Base-by-base conservation (phyloP, 2,329 filamentous ascomycete genomes). In the Ampelomyces quisqualis region DNA sequence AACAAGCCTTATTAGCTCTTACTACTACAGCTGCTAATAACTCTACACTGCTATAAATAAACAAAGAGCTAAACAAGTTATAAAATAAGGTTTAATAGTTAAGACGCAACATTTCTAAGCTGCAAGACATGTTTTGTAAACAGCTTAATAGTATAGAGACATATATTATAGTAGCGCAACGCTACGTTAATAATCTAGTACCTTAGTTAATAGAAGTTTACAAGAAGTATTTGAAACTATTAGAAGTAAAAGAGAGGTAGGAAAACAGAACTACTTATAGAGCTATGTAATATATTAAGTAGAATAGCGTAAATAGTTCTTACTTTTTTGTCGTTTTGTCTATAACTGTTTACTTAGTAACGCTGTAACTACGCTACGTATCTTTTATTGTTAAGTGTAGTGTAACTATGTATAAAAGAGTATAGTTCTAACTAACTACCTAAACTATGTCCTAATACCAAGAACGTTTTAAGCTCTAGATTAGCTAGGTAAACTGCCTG, bases 171-270 rank as follows among this genome's bases (percentile, higher is more conserved):
- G 19, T 18, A 36, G 31, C 38, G 7, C 14, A 37, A 21, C 28
- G 38, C 29, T 52, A 52, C 38, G 28, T 49, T 4, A 31, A 49
- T 14, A 36, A 30, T 38, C 28, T 52, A 3, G 34, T 49, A 13
- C 34, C 41, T 34, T 52, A 15, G 49, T 52, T 14, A 2, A 35
- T 49, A 7, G 43, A 49, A 27, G 49, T 52, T 18, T 21, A 52
- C 21, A 20, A 52, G 5, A 52, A 44, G 23, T 52, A 44, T 27
- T 43, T 24, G 21, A 40, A 39, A 37, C 17, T 52, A 39, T 17
- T 46, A 31, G 32, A 40, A 1, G 24, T 47, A 5, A 34, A 24
- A n/a, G 5, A 37, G 11, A 24, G n/a, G 9, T 7, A 24, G 22
- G 6, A 24, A n/a, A 8, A 24, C 9, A 3, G 6, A 24, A n/a